phyloP scores from a whole-genome alignment of 2,329 filamentous ascomycete species.

The Penicillium sp. region DNA sequence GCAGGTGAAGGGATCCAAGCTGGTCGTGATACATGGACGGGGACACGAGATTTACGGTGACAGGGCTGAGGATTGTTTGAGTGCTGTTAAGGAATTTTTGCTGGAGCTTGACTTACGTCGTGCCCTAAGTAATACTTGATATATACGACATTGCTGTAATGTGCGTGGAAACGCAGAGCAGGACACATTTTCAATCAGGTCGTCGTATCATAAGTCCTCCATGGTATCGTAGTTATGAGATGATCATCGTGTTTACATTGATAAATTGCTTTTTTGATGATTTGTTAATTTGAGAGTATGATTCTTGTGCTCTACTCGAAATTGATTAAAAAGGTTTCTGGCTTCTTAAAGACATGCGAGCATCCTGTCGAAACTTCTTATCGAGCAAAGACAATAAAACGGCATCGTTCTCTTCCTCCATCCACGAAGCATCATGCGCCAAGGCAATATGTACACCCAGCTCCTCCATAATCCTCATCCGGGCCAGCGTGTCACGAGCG shows the following conservation, averaged over 20 bases:
- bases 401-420: background rate
- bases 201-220: no score
- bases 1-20: background rate
- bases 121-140: background rate
- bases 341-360: no score
- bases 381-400: background rate
- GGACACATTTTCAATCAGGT: no score
- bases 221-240: no score
- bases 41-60: background rate
- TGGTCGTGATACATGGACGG: background rate
- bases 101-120: background rate
- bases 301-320: no score
- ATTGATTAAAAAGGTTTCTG: no score
- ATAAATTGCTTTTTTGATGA: no score
- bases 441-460: background rate
- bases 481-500: background rate
- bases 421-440: background rate
- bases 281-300: no score
- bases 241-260: no score
- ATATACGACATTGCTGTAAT: no score
- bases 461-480: background rate
- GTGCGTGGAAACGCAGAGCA: no score
- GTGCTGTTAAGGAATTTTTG: background rate
- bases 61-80: background rate
- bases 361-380: no score